Conservation (phyloP, 1,284 basidiomycete genomes). For the Moesziomyces globuligerus region DNA sequence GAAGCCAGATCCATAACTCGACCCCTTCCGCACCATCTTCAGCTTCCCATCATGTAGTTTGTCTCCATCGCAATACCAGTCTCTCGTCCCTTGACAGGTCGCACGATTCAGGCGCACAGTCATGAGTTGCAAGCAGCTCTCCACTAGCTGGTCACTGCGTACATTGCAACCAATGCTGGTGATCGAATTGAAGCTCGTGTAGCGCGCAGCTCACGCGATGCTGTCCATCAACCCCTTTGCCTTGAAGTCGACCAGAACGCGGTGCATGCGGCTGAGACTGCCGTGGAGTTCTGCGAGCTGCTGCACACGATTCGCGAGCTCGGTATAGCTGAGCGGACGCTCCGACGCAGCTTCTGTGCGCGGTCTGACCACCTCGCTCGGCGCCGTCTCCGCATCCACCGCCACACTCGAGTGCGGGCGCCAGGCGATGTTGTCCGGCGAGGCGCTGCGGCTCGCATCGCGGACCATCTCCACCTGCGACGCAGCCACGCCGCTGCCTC, state of each 20-base stretch:
- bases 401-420: conserved; percentile 1
- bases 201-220: background rate
- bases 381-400: background rate
- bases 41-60: no score
- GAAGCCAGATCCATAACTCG: no score
- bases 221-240: conserved; percentile 1
- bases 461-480: conserved; percentile 4
- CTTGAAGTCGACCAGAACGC: conserved; percentile 43
- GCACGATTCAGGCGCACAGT: no score
- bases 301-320: conserved; percentile 24
- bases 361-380: background rate
- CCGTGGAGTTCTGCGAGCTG: conserved; percentile 34
- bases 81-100: no score
- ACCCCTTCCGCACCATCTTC: no score
- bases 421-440: conserved; percentile 36
- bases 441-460: conserved; percentile 19
- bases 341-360: background rate
- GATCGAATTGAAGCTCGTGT: conserved; percentile 1
- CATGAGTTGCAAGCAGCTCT: no score
- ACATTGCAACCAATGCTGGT: no score
- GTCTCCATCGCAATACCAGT: no score
- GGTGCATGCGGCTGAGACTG: conserved; percentile 41
- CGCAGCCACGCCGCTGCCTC: background rate
- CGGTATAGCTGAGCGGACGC: conserved; percentile 33
- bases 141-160: no score